These are phyloP conservation scores for Nicotiana tomentosiformis DNA, from an alignment of 257 asterid genomes.

Conservation along the genomic window DNA sequence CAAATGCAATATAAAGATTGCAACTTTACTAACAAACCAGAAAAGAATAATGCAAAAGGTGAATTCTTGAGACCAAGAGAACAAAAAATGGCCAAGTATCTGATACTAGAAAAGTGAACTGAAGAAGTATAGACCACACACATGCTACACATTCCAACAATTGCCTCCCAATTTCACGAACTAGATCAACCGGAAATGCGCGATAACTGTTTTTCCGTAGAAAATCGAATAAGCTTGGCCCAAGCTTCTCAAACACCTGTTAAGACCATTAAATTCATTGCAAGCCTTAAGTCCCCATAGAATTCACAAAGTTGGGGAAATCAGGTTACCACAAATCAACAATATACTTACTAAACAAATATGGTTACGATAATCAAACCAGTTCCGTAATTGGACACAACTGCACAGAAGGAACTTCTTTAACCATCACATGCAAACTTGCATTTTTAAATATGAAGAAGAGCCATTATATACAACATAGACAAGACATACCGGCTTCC, in stretches of 20 bases:
- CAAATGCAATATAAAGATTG: background rate
- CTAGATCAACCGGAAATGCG: slow-evolving; percentile 57
- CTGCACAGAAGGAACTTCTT: slow-evolving; percentile 47
- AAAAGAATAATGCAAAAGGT: slow-evolving; percentile 6
- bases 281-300: slow-evolving; percentile 34
- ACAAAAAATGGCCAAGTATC: slow-evolving; percentile 7
- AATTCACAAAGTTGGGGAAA: slow-evolving; percentile 21
- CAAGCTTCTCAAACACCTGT: slow-evolving; percentile 66
- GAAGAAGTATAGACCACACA: slow-evolving; percentile 26
- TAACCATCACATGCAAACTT: slow-evolving; percentile 24
- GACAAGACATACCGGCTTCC: slow-evolving; percentile 39
- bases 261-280: slow-evolving; percentile 37
- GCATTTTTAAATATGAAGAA: slow-evolving; percentile 9
- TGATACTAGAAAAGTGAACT: slow-evolving; percentile 15
- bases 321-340: slow-evolving; percentile 25
- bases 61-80: background rate
- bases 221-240: slow-evolving; percentile 57
- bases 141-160: slow-evolving; percentile 60
- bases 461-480: background rate
- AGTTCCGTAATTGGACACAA: slow-evolving; percentile 58
- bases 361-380: slow-evolving; percentile 64
- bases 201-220: slow-evolving; percentile 51
- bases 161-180: slow-evolving; percentile 57
- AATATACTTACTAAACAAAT: slow-evolving; percentile 50
- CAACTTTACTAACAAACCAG: background rate